Base-by-base conservation (phyloP, 495 filamentous ascomycete genomes). In the Trichoderma parareesei region DNA sequence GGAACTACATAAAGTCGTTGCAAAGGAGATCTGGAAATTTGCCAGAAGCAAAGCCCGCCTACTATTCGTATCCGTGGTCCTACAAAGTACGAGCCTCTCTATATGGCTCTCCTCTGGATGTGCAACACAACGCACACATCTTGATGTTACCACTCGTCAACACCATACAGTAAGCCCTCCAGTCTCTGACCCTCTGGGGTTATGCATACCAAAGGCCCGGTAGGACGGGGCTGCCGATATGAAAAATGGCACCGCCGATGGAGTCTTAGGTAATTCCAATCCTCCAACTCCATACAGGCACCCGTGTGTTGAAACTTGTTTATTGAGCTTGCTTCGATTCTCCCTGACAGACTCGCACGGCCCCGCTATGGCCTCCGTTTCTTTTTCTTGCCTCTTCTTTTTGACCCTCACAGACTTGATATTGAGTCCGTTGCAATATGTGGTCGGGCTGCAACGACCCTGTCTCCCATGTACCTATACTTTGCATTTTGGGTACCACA, bases 161-260 rank as follows among this genome's bases (percentile, higher is more conserved):
- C 1, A 27, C 27, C 27, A 27, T 27, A 27, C 27, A 27, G 27
- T 27, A 27, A 27, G 2, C 27, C 40, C 40, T 41, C 40, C 40
- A 41, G 40, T 11, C 11, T 41, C 11, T 41, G 6, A 41, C 40
- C 40, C 4, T 10, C 37, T 57, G 20, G 13, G 10, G 16, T 57
- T 10, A 5, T 33, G 0, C 8, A 1, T 55, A 18, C 27, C 27
- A 27, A 27, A 27, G 20, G 10, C 11, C 27, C 7, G 27, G 10
- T 37, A 27, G 9, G 16, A 57, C 27, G 53, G 53, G 11, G 33
- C 53, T 27, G 27, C 53, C 53, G 53, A 57, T 57, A 57, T 57
- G 53, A 57, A 57, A 57, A 57, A 20, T 57, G 53, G 53, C 53
- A 57, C 53, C 53, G 20, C 20, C 16, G 10, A 37, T 37, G 53